Evolutionary conservation across 2,329 filamentous ascomycete genomes (phyloP), one percentile per base, ranked within the genome.

Genomic region (Colletotrichum sp.): DNA sequence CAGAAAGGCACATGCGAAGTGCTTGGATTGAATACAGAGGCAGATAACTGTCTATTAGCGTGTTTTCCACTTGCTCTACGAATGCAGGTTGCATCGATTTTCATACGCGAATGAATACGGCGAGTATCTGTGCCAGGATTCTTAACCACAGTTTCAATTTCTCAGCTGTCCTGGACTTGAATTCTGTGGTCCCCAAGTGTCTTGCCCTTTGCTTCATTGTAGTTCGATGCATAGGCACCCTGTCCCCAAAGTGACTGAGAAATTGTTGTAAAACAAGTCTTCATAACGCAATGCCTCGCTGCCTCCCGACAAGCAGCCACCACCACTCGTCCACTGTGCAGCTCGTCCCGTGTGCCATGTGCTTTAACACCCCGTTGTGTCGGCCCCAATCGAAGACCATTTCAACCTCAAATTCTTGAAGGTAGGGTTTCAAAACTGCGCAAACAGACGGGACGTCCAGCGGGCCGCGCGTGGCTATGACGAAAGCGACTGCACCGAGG

Each of bases 341-440:
- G 0, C 85, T 88, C 65, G 83, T 80, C 62, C 83, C 84, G 62
- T 79, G 79, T 21, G 86, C 81, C 43, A 87, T 83, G 67, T 84
- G 82, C 72, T 84, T 83, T 10, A 93, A 79, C 2, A 93, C 79
- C 0, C 91, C 92, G 4, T 89, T 85, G 26, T 84, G 78, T 75
- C 86, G 85, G 5, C 90, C 89, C 93, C 93, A 95, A 6, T 87
- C 83, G 67, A 93, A 80, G 9, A 93, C 86, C 68, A 92, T 77
- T 75, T 87, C 85, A 13, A 91, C 88, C 82, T 95, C 93, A 80
- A 93, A 94, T 14, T 86, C 85, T 82, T 94, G 92, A 3, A 94
- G 80, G 14, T 90, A 86, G 0, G 91, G 90, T 34, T 87, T 88
- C 71, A 94, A 87, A 32, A 90, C 86, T 26, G 86, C 86, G 59